Base-by-base conservation (phyloP, 805 yeast species). In the Zygoascus tannicola region DNA sequence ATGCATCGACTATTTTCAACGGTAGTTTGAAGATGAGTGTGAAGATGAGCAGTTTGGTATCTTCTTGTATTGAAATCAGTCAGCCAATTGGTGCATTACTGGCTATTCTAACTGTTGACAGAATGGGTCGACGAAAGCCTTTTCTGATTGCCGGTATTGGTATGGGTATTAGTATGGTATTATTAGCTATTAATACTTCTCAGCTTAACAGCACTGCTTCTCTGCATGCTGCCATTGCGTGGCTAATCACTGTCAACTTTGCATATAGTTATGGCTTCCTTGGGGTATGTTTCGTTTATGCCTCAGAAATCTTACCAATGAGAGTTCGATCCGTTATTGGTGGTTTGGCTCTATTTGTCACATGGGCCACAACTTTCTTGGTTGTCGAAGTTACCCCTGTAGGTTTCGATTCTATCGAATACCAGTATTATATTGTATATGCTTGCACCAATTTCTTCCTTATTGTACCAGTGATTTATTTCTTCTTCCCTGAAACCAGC, bases 351-450 rank as follows among this genome's bases (percentile, higher is more conserved):
- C 22, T 39, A 4, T 32, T 32, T 44, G 67, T 75, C 44, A 78
- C 78, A 60, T 80, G 85, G 84, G 60, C 73, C 20, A 70, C 70
- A 51, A 78, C 78, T 58, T 80, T 78, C 53, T 67, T 77, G 45
- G 78, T 80, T 34, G 84, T 78, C 36, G 74, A 78, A 75, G 46
- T 44, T 3, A 44, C 46, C 7, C 43, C 46, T 12, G 46, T 44
- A 12, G 46, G 41, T 3, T 38, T 44, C 16, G 40, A 44, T 39
- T 23, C 83, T 0, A 79, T 85, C 66, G 76, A 74, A 45, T 74
- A 85, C 2, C 83, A 79, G 53, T 94, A 95, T 62, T 85, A 83
- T 58, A 87, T 92, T 14, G 85, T 79, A 73, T 44, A 39, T 22
- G 52, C 50, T 7, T 32, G 34, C 15, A 28, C 43, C 34, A 49